phyloP scores from a whole-genome alignment of 148 eudicot species.

The Polygonum aviculare region DNA sequence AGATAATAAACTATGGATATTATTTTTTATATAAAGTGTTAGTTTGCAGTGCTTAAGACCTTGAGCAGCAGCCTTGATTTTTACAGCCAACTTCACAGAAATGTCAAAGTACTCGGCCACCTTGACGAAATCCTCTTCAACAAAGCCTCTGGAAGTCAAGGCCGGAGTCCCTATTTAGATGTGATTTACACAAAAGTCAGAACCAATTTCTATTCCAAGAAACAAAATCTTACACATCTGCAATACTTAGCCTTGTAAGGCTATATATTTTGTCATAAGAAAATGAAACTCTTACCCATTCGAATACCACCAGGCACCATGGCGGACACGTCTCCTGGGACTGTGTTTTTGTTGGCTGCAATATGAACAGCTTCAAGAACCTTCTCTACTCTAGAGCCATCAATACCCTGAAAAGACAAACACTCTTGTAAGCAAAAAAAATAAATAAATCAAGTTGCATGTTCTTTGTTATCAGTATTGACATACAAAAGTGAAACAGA shows the following conservation, averaged over 20 bases:
- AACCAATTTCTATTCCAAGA: too few relatives aligned
- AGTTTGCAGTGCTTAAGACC: conserved; percentile 24
- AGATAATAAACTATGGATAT: neutral
- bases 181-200: too few relatives aligned
- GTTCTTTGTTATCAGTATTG: too few relatives aligned
- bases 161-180: conserved; percentile 77
- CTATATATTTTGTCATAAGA: too few relatives aligned
- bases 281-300: conserved; percentile 48
- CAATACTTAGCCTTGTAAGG: too few relatives aligned
- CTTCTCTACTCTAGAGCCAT: conserved; percentile 99
- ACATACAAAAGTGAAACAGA: neutral
- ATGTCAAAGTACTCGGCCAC: conserved; percentile 90
- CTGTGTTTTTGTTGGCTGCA: conserved; percentile 97
- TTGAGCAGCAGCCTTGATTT: conserved; percentile 63
- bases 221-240: too few relatives aligned
- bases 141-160: conserved; percentile 88
- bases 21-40: neutral
- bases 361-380: conserved; percentile 92
- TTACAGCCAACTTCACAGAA: conserved; percentile 75
- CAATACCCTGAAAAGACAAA: conserved; percentile 62
- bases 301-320: conserved; percentile 99
- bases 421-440: neutral
- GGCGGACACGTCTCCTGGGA: conserved; percentile 99
- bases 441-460: neutral
- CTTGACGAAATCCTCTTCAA: conserved; percentile 91